Conservation (phyloP, 2,329 filamentous ascomycete species). For the Botrytis elliptica region DNA sequence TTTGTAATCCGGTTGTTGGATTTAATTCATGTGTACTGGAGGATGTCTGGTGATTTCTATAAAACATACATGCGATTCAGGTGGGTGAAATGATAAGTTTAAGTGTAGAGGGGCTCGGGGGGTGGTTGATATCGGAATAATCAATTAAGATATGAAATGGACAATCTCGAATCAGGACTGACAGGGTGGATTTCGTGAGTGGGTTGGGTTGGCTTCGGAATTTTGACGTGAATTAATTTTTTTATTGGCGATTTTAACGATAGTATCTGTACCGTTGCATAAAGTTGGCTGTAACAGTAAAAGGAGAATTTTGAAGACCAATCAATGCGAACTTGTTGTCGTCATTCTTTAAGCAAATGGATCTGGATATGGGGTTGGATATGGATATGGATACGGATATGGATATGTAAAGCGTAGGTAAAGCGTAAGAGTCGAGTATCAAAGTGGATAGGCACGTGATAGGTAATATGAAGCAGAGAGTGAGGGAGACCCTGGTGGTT, state of each 20-base stretch:
- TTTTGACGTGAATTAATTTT: neutral
- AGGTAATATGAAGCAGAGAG: neutral
- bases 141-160: neutral
- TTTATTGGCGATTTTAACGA: neutral
- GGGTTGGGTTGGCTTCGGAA: neutral
- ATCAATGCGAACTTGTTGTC: conserved; percentile 4
- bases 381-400: neutral
- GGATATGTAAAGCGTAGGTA: neutral
- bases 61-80: conserved; percentile 37
- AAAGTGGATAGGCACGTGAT: neutral
- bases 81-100: neutral
- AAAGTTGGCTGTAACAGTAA: neutral
- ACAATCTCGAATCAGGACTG: conserved; percentile 1
- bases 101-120: neutral
- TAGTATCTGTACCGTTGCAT: neutral
- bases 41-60: conserved; percentile 30
- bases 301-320: neutral
- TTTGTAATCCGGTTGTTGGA: conserved; percentile 20
- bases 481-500: neutral
- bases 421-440: no score
- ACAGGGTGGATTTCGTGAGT: neutral
- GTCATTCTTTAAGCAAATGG: neutral
- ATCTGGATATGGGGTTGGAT: no score
- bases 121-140: conserved; percentile 3
- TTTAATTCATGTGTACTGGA: conserved; percentile 18